These are phyloP conservation scores for Arthrocladium fulminans DNA, from an alignment of 2,329 filamentous ascomycete species.

Conservation along the genomic window DNA sequence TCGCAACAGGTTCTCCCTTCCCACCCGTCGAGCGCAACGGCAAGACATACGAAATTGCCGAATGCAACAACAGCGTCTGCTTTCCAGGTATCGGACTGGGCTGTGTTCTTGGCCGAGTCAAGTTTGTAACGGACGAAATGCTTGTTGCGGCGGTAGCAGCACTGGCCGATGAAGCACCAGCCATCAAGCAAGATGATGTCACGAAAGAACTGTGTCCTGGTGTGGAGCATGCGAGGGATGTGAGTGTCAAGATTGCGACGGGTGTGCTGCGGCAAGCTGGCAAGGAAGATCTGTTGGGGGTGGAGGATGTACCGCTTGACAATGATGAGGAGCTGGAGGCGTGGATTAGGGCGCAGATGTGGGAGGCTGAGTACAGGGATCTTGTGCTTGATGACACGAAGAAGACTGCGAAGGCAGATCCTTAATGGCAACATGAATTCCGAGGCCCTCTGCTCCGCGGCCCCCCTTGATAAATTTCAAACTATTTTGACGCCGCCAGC, in stretches of 20 bases:
- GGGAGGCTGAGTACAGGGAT: slow-evolving; percentile 31
- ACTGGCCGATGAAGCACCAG: slow-evolving; percentile 62
- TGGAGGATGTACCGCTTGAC: slow-evolving; percentile 53
- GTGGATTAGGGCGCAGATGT: slow-evolving; percentile 37
- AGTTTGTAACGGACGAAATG: slow-evolving; percentile 64
- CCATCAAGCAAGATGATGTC: slow-evolving; percentile 47
- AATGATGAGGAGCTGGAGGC: slow-evolving; percentile 28
- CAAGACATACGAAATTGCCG: slow-evolving; percentile 53
- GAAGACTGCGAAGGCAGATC: not conserved
- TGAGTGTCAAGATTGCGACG: slow-evolving; percentile 68
- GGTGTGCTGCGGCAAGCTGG: slow-evolving; percentile 65
- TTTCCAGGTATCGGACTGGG: slow-evolving; percentile 83
- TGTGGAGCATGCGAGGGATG: slow-evolving; percentile 61
- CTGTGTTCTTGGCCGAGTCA: slow-evolving; percentile 59
- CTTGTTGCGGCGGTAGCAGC: slow-evolving; percentile 70
- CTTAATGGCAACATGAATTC: no score
- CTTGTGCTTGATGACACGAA: slow-evolving; percentile 2
- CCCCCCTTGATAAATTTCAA: no score
- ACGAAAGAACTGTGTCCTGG: slow-evolving; percentile 64
- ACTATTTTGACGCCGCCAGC: no score
- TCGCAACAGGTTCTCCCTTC: slow-evolving; percentile 79
- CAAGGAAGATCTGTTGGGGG: slow-evolving; percentile 58
- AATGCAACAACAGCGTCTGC: slow-evolving; percentile 81
- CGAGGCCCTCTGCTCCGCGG: no score
- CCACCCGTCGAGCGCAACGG: slow-evolving; percentile 57